Conservation (phyloP, 2,329 filamentous ascomycete species). For the Hypocreales sp. region DNA sequence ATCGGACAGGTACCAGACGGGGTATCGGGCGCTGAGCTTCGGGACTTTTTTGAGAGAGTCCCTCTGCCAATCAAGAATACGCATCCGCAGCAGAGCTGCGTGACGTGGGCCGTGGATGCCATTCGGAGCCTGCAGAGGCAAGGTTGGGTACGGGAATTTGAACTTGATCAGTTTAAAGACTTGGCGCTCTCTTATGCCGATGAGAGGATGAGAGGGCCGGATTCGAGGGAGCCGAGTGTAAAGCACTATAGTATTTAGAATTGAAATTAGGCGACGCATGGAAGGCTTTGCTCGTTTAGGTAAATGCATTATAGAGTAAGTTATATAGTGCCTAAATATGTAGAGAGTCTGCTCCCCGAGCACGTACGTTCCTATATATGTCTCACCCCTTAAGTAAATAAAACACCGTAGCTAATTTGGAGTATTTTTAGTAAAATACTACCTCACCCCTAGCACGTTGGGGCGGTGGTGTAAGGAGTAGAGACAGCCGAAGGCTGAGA, state of each 20-base stretch:
- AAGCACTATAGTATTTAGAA: slow-evolving; percentile 1
- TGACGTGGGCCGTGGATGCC: slow-evolving; percentile 14
- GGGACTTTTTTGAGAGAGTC: slow-evolving; percentile 8
- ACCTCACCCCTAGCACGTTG: too few relatives aligned
- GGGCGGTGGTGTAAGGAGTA: too few relatives aligned
- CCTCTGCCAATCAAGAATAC: slow-evolving; percentile 14
- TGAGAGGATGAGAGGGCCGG: slow-evolving; percentile 8
- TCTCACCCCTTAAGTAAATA: too few relatives aligned
- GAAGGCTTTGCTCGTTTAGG: too few relatives aligned
- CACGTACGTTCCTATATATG: too few relatives aligned
- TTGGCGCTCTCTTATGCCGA: slow-evolving; percentile 13
- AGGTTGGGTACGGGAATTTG: slow-evolving; percentile 10
- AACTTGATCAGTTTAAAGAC: slow-evolving; percentile 12
- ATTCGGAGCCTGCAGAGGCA: slow-evolving; percentile 10
- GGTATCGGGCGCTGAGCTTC: slow-evolving; percentile 7
- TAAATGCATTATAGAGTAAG: too few relatives aligned
- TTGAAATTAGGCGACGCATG: too few relatives aligned
- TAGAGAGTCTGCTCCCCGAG: too few relatives aligned
- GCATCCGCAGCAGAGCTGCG: slow-evolving; percentile 18
- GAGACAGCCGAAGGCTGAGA: too few relatives aligned
- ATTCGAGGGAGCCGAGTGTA: slow-evolving; percentile 6
- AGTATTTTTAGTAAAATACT: too few relatives aligned
- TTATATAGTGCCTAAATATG: too few relatives aligned
- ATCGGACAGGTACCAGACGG: slow-evolving; percentile 10
- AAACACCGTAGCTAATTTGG: too few relatives aligned